Conservation (phyloP, 2,329 filamentous ascomycete species). For the Tothia fuscella region DNA sequence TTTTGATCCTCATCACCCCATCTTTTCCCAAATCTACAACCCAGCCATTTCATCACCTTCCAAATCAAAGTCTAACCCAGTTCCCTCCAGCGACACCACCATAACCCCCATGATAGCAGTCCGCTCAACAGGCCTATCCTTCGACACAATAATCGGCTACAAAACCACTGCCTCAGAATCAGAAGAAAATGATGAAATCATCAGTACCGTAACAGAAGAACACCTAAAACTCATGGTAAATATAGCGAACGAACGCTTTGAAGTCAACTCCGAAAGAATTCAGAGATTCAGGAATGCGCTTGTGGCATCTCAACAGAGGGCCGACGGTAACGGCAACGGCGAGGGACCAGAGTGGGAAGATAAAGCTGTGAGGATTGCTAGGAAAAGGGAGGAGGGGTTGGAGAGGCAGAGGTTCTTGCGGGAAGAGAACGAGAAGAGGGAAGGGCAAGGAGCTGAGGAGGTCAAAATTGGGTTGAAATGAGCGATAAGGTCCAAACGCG, state of each 20-base stretch:
- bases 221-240: constrained; percentile 57
- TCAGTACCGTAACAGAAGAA: constrained; percentile 46
- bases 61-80: too few relatives aligned
- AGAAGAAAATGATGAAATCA: constrained; percentile 29
- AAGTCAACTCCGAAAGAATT: constrained; percentile 56
- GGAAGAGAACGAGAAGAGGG: too few relatives aligned
- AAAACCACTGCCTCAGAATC: too few relatives aligned
- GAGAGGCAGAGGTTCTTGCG: constrained; percentile 7
- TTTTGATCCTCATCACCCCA: too few relatives aligned
- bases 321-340: constrained; percentile 18
- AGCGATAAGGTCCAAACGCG: too few relatives aligned
- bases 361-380: constrained; percentile 14
- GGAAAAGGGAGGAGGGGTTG: constrained; percentile 10
- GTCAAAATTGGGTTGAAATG: too few relatives aligned
- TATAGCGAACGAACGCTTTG: constrained; percentile 65
- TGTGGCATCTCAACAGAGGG: constrained; percentile 20
- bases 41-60: too few relatives aligned
- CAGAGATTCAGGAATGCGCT: constrained; percentile 49
- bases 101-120: constrained; percentile 69
- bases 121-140: constrained; percentile 58
- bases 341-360: constrained; percentile 3
- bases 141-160: constrained; percentile 17
- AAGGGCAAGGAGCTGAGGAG: too few relatives aligned
- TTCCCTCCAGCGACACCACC: constrained; percentile 26
- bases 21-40: too few relatives aligned